These are phyloP conservation scores for Lentinula guzmanii DNA, from an alignment of 768 basidiomycete genomes.

Conservation along the genomic window DNA sequence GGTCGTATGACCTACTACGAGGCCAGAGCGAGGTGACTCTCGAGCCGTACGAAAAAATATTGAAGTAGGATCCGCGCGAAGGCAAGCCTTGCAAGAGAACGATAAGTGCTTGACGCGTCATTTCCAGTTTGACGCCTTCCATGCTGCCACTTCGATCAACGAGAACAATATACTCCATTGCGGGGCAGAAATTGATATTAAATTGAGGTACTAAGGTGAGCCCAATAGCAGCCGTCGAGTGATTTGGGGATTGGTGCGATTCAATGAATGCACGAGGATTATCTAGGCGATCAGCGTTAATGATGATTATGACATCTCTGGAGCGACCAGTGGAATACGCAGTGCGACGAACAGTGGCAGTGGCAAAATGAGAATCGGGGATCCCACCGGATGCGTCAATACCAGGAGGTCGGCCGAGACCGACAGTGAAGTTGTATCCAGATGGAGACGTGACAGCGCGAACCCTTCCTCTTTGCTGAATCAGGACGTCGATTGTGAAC, in stretches of 20 bases:
- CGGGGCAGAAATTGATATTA: constrained; percentile 28
- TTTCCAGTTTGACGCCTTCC: constrained; percentile 31
- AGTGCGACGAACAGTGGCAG: neutral
- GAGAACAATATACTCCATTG: constrained; percentile 55
- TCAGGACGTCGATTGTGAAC: neutral
- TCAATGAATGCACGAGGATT: constrained; percentile 53
- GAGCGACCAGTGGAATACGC: constrained; percentile 26
- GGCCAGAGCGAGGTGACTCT: constrained; percentile 25
- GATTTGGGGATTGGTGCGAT: constrained; percentile 17
- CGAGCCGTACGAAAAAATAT: constrained; percentile 50
- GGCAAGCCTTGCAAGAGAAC: constrained; percentile 48
- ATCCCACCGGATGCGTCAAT: neutral
- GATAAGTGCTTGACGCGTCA: constrained; percentile 38
- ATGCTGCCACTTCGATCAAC: constrained; percentile 57
- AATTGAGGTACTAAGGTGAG: constrained; percentile 51
- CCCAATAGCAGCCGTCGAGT: constrained; percentile 40
- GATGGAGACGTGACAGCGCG: neutral
- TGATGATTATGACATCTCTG: constrained; percentile 44
- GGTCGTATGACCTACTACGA: constrained; percentile 24
- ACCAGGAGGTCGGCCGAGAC: neutral
- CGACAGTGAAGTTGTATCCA: neutral
- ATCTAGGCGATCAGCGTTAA: constrained; percentile 46
- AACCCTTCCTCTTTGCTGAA: neutral
- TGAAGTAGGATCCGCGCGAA: constrained; percentile 35
- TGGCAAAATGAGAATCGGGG: neutral